A percentile compares a stretch with the other conserved stretches of the same genome.
Conservation (phyloP, 345 rosid genomes). For the Acer campestre region DNA sequence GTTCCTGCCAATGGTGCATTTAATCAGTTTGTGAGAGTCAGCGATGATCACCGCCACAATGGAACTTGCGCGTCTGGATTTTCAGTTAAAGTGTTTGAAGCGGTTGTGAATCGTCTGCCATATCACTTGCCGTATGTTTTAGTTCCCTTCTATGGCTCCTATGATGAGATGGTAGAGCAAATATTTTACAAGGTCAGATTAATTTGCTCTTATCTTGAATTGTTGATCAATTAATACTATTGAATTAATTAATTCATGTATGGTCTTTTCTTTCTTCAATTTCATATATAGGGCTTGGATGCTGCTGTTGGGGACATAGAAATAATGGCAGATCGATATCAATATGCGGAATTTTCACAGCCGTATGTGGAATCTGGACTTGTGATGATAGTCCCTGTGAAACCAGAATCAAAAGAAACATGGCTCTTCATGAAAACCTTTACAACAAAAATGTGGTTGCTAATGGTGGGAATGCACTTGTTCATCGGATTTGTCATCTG, state of each 20-base stretch:
- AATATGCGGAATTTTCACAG: slow-evolving; percentile 32
- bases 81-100: slow-evolving; percentile 26
- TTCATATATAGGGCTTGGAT: slow-evolving; percentile 24
- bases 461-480: slow-evolving; percentile 25
- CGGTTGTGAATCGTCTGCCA: slow-evolving; percentile 21
- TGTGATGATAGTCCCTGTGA: slow-evolving; percentile 28
- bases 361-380: slow-evolving; percentile 38
- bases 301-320: slow-evolving; percentile 38
- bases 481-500: slow-evolving; percentile 30
- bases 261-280: neutral
- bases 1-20: slow-evolving; percentile 36
- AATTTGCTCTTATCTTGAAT: neutral
- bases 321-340: slow-evolving; percentile 27
- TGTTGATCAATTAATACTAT: neutral
- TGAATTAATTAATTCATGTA: neutral
- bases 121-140: slow-evolving; percentile 20
- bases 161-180: slow-evolving; percentile 36
- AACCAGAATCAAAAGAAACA: slow-evolving; percentile 19
- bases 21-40: slow-evolving; percentile 31
- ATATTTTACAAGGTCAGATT: slow-evolving; percentile 25
- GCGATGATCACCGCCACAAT: slow-evolving; percentile 10
- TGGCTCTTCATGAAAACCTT: slow-evolving; percentile 37
- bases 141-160: slow-evolving; percentile 29
- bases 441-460: slow-evolving; percentile 26
- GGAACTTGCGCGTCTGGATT: slow-evolving; percentile 27